A percentile compares a stretch with the other conserved stretches of the same genome.
phyloP scores from a whole-genome alignment of 2,329 filamentous ascomycete species.

The Sporothrix variecibatus region DNA sequence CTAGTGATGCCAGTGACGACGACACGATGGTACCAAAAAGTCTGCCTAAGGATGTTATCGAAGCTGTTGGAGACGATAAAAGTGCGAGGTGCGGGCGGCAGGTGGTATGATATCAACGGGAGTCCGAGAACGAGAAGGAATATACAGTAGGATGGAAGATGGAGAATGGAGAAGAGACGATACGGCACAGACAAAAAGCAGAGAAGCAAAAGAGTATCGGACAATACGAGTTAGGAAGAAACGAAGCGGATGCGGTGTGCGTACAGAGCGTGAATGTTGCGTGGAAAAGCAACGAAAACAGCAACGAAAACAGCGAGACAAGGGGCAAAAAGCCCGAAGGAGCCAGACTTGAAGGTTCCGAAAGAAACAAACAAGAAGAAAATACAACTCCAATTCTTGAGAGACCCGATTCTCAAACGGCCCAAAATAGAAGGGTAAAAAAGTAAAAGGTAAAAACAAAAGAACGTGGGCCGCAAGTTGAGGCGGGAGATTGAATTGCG shows the following conservation, averaged over 20 bases:
- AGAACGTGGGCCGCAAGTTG: not conserved
- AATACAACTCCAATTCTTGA: not conserved
- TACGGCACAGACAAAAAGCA: not conserved
- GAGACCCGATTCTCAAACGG: not conserved
- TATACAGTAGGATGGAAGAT: not conserved
- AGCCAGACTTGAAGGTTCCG: not conserved
- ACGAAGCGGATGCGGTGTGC: not conserved
- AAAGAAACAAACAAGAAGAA: not conserved
- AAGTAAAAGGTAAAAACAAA: not conserved
- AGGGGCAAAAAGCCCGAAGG: not conserved
- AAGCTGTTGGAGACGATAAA: not conserved
- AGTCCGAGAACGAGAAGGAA: not conserved
- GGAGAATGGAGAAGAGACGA: not conserved
- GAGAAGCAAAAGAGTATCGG: not conserved
- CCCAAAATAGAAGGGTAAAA: not conserved
- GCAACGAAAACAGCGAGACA: not conserved
- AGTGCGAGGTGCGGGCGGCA: not conserved
- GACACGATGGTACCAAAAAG: slow-evolving; percentile 15
- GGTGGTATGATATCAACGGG: slow-evolving; percentile 2
- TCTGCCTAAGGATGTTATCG: slow-evolving; percentile 29
- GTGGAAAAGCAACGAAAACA: not conserved
- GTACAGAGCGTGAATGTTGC: not conserved
- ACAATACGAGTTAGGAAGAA: not conserved
- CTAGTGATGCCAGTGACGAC: slow-evolving; percentile 9
- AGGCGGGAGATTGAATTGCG: slow-evolving; percentile 21